Base-by-base conservation (phyloP, 768 basidiomycete genomes). In the Tylopilus plumbeoviolaceoides region DNA sequence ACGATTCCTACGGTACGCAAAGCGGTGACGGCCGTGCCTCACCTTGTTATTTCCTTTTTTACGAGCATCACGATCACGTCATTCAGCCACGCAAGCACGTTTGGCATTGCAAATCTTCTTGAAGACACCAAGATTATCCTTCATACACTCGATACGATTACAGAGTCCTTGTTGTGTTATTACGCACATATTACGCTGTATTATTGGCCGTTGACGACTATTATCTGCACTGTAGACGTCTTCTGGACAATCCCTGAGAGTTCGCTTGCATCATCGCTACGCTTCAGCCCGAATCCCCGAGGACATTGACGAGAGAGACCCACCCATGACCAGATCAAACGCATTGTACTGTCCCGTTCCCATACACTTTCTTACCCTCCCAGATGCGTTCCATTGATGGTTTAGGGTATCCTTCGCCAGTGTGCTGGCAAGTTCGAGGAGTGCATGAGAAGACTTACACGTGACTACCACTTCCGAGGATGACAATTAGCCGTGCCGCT, bases 1-100 rank as follows among this genome's bases (percentile, higher is more conserved):
- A 23, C 78, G 85, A 42, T 85, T 79, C 71, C 73, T 90, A 43
- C 79, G 85, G 35, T 89, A 82, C 58, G 84, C 86, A 23, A 88
- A 80, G 63, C 83, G 86, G 25, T 67, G 62, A 67, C 20, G 1
- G 0, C 9, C 10, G 23, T 23, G 14, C 31, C 11, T 38, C 7
- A 5, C 7, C 10, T 36, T 21, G 5, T 44, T 10, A 0, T 21
- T 45, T 9, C 1, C 12, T 21, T 8, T 25, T 3, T 15, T 12
- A n/a, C 14, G 11, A 2, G 17, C 30, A 8, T n/a, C 25, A 33
- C 23, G 15, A 47, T 55, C 50, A 36, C 50, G 30, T 23, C 47
- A 49, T 53, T 10, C 18, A 12, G 27, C n/a, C 23, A 15, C 21
- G 20, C 8, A 50, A 30, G 33, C 50, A 50, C 25, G 40, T 30